Base-by-base conservation (phyloP, 2,329 filamentous ascomycete species). In the Aspergillus terreus region DNA sequence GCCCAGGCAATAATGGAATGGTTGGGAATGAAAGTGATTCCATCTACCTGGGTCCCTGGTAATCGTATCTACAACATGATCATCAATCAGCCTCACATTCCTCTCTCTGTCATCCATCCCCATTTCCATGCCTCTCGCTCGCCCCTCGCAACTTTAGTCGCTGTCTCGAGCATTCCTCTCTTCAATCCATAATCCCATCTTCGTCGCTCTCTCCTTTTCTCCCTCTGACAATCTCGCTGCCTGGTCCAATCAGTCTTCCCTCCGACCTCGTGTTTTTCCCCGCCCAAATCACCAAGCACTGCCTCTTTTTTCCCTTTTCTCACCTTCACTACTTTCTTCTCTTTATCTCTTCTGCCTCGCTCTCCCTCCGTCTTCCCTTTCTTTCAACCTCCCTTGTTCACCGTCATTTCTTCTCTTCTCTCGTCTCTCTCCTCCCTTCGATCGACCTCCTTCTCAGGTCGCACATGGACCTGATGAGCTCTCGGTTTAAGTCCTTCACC, bases 381-480 rank as follows among this genome's bases (percentile, higher is more conserved):
- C 30, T 40, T 42, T n/a, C n/a, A 42, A 17, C 12, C 23, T 51
- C 35, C 12, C 23, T 51, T 30, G 42, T 47, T 38, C 30, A 10
- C 47, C 33, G 23, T 10, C 25, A 23, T 35, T 25, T 38, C 32
- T 23, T 44, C 46, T 53, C 41, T 46, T 27, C 40, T 43, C 43
- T 17, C 17, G 17, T 17, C 17, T 17, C 17, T 17, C 17, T 17
- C 17, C 17, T 17, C 17, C 17, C 17, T 45, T 47, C 49, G 46
- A 50, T 27, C 53, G 41, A 44, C 51, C 55, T 46, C 51, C 56
- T 51, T 60, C 45, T 57, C 56, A 38, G 60, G 56, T 60, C 60
- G 53, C 60, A 63, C 63, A 72, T 76, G 70, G 76, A 77, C 69
- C 70, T 72, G 66, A 78, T 79, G 75, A 78, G 71, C 71, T 74